Conservation (phyloP, 2,329 filamentous ascomycete genomes). For the Penicillium capsulatum region DNA sequence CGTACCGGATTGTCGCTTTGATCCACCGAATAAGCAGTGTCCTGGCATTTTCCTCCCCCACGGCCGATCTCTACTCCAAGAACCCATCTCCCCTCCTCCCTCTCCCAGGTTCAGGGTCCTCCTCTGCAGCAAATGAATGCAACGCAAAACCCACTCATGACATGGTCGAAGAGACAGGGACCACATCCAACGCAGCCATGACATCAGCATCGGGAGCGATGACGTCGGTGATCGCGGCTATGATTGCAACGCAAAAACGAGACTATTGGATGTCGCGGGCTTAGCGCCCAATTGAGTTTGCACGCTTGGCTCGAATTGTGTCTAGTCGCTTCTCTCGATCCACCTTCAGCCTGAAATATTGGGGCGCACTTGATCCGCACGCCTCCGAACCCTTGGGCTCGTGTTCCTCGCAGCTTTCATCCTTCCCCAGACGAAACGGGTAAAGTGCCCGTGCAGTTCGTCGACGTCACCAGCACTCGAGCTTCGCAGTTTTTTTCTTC, state of each 20-base stretch:
- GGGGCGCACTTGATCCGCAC: background rate
- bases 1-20: background rate
- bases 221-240: conserved; percentile 23
- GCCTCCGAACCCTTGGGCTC: conserved; percentile 2
- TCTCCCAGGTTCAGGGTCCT: too few relatives aligned
- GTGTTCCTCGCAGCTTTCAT: conserved; percentile 4
- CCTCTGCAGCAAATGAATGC: too few relatives aligned
- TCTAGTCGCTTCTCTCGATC: background rate
- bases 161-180: conserved; percentile 12
- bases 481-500: background rate
- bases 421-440: background rate
- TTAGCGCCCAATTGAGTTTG: background rate
- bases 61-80: conserved; percentile 4
- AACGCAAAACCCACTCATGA: conserved; percentile 18
- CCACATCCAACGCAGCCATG: conserved; percentile 9
- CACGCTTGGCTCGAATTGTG: background rate
- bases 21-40: conserved; percentile 19
- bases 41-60: conserved; percentile 6
- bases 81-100: conserved; percentile 2
- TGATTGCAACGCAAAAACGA: conserved; percentile 8
- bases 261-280: conserved; percentile 9
- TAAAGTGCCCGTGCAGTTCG: background rate
- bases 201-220: conserved; percentile 20
- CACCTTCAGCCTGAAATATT: too few relatives aligned
- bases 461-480: background rate